Percentiles rank a stretch among this genome's conserved stretches.
Evolutionary conservation across 1,284 basidiomycete species (phyloP).

Genomic region (Limonomyces culmigenus): DNA sequence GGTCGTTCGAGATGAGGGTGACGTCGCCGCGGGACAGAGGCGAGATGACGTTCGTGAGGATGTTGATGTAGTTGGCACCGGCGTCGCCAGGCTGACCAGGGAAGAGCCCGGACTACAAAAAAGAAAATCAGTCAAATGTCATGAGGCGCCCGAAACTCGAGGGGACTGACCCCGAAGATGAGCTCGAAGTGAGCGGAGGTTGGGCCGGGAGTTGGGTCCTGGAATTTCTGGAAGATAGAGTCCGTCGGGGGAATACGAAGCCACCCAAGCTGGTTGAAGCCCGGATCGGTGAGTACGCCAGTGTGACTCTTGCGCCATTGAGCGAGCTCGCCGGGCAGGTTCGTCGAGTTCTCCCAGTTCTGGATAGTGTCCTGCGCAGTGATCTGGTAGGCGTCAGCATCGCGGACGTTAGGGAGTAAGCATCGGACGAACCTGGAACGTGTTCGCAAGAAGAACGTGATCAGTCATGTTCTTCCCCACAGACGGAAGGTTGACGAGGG

Average conservation of each 20-base stretch:
- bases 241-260: conserved; percentile 7
- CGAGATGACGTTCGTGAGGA: conserved; percentile 3
- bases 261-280: conserved; percentile 9
- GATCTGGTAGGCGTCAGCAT: neutral
- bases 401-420: neutral
- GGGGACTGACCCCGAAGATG: conserved; percentile 11
- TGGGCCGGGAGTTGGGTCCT: conserved; percentile 10
- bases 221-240: conserved; percentile 3
- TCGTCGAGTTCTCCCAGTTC: neutral
- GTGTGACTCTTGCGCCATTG: conserved; percentile 7
- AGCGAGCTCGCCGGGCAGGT: conserved; percentile 1
- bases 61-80: conserved; percentile 5
- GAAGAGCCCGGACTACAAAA: conserved; percentile 4
- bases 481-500: conserved; percentile 15
- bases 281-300: conserved; percentile 7
- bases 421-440: neutral
- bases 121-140: conserved; percentile 6
- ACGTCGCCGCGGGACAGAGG: conserved; percentile 6
- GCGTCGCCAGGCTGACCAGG: conserved; percentile 7
- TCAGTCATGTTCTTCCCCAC: conserved; percentile 23
- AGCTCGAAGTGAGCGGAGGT: conserved; percentile 15
- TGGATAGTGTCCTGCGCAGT: neutral
- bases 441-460: neutral
- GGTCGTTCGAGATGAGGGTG: conserved; percentile 9
- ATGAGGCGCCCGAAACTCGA: too few relatives aligned